Conservation (phyloP, 345 rosid species). For the Nasturtium officinale region DNA sequence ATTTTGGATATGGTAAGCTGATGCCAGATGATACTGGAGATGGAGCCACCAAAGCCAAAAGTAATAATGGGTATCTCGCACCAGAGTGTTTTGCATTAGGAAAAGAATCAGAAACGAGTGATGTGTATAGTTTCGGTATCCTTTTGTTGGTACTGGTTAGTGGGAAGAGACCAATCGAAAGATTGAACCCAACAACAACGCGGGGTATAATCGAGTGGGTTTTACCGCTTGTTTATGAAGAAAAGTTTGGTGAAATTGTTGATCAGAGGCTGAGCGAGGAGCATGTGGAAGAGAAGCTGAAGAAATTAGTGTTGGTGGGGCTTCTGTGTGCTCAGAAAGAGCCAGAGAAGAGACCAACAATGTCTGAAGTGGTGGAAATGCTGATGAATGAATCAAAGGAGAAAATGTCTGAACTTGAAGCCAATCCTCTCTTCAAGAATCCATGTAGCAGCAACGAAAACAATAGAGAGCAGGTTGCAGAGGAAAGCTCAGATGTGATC, state of each 20-base stretch:
- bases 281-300: conserved; percentile 63
- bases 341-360: conserved; percentile 70
- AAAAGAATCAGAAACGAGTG: conserved; percentile 79
- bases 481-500: conserved; percentile 30
- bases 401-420: conserved; percentile 57
- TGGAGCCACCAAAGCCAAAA: conserved; percentile 71
- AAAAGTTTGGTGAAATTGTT: conserved; percentile 62
- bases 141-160: conserved; percentile 70
- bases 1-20: conserved; percentile 85
- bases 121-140: conserved; percentile 94
- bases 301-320: conserved; percentile 59
- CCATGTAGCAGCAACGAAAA: conserved; percentile 13
- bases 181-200: conserved; percentile 71
- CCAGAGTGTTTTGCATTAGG: conserved; percentile 92
- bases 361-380: conserved; percentile 75
- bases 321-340: conserved; percentile 71
- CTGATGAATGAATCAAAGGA: conserved; percentile 61
- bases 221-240: conserved; percentile 61
- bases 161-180: conserved; percentile 80
- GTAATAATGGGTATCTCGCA: conserved; percentile 75
- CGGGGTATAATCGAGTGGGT: conserved; percentile 82
- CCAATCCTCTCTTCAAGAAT: conserved; percentile 62
- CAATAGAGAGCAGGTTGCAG: conserved; percentile 30
- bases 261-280: conserved; percentile 72
- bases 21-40: conserved; percentile 86